Evolutionary conservation across 2,329 filamentous ascomycete species (phyloP), one percentile per base, ranked within the genome.

Genomic region (Fusarium metavorans): DNA sequence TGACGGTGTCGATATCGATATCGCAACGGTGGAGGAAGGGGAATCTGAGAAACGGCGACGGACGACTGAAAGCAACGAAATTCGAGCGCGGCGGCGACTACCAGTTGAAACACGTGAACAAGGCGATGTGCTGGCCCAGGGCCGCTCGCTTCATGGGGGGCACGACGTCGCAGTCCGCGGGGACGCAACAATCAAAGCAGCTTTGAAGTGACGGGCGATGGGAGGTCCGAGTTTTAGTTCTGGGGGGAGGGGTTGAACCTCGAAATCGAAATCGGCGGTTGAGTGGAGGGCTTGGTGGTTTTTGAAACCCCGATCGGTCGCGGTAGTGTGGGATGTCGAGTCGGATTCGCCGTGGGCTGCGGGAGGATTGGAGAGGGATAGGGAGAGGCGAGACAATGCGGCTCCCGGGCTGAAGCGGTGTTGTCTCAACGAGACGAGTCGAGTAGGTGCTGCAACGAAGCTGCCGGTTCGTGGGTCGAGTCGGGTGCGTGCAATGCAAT

Each of bases 111-210:
- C 75, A 80, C 76, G 80, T 80, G 78, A 78, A 79, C 78, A 75
- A 77, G 79, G 70, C 76, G 77, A 78, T 72, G 68, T 82, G 80
- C 77, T 81, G 80, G 81, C 81, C 79, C 78, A 77, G 78, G 81
- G 81, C 83, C 81, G 80, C 78, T 84, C 77, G 83, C 83, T 84
- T 84, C 81, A 80, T 84, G 70, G 70, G 73, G 75, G 75, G 72
- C 72, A 70, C 68, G 63, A 66, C 67, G 64, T 72, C 64, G 68
- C 62, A 67, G 68, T 66, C 60, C 30, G 52, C 54, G 41, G 43
- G 67, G 67, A 62, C 60, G 52, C 58, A 20, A 35, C 64, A 59
- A 74, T 23, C 45, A 65, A 65, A 72, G 61, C 65, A 72, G 23
- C 43, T 45, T 45, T n/a, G 9, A 45, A 45, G 43, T 45, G 20